A percentile compares a stretch with the other conserved stretches of the same genome.
Conservation (phyloP, 148 eudicot genomes). For the Camellia lanceoleosa region DNA sequence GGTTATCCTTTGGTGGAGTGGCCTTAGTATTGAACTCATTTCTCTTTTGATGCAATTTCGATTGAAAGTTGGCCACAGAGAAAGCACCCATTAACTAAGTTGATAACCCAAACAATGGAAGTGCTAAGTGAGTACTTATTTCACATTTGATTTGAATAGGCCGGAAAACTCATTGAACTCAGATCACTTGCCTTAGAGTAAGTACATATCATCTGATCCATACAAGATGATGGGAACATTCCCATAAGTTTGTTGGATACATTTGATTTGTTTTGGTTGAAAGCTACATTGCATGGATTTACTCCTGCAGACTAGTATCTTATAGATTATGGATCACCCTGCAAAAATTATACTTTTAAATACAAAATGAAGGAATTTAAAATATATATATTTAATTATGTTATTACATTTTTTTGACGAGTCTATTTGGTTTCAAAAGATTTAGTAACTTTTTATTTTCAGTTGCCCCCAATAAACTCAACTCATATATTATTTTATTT, state of each 20-base stretch:
- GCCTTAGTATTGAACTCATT: background rate
- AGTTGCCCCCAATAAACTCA: too few species aligned
- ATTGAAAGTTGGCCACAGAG: conserved; percentile 56
- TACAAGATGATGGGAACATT: background rate
- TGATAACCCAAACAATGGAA: conserved; percentile 28
- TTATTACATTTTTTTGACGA: too few species aligned
- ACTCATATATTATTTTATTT: too few species aligned
- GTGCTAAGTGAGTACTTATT: conserved; percentile 22
- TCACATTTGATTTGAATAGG: background rate
- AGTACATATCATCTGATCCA: background rate
- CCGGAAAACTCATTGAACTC: background rate
- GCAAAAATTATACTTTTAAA: too few species aligned
- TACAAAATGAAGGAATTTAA: too few species aligned
- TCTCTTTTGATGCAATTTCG: conserved; percentile 14
- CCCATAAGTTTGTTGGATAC: background rate
- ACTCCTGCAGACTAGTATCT: too few species aligned
- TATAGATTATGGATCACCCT: too few species aligned
- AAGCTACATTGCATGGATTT: background rate
- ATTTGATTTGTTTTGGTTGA: background rate
- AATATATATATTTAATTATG: too few species aligned
- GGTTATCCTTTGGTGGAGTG: background rate
- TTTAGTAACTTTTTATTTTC: too few species aligned
- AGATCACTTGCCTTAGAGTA: background rate
- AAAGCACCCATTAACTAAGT: conserved; percentile 27
- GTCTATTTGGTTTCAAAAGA: too few species aligned